Evolutionary conservation across 768 basidiomycete genomes (phyloP).

Genomic region (Mycena rosella): DNA sequence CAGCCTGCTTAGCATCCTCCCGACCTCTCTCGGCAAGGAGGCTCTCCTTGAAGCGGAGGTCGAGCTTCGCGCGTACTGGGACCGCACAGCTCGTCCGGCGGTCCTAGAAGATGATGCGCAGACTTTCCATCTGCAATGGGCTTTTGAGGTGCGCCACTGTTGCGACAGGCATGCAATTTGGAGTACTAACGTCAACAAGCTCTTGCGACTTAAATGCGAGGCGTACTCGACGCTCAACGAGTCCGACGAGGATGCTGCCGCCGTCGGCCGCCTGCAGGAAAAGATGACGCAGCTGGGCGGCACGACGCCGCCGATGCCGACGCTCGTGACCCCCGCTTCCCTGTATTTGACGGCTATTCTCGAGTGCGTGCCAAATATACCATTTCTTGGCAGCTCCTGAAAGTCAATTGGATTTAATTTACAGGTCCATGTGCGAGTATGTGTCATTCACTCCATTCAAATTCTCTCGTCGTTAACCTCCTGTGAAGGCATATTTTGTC

Average conservation of each 20-base stretch:
- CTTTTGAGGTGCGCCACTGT: slow-evolving; percentile 71
- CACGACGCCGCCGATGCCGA: slow-evolving; percentile 60
- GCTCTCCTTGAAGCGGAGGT: slow-evolving; percentile 94
- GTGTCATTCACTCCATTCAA: slow-evolving; percentile 46
- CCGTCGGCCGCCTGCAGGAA: slow-evolving; percentile 73
- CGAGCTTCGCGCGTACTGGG: slow-evolving; percentile 91
- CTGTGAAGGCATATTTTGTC: slow-evolving; percentile 82
- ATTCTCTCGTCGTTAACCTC: slow-evolving; percentile 21
- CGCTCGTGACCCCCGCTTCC: slow-evolving; percentile 83
- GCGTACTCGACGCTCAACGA: slow-evolving; percentile 90
- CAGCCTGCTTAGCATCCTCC: slow-evolving; percentile 77
- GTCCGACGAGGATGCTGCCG: slow-evolving; percentile 77
- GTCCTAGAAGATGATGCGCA: slow-evolving; percentile 63
- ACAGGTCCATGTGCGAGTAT: slow-evolving; percentile 90
- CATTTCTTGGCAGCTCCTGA: slow-evolving; percentile 35
- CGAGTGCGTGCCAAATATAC: slow-evolving; percentile 72
- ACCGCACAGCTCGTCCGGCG: slow-evolving; percentile 65
- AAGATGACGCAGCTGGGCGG: slow-evolving; percentile 67
- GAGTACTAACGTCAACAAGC: slow-evolving; percentile 53
- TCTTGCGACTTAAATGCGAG: slow-evolving; percentile 88
- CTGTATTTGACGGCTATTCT: slow-evolving; percentile 93
- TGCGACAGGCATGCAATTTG: not conserved
- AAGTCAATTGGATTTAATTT: slow-evolving; percentile 39
- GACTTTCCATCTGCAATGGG: slow-evolving; percentile 79
- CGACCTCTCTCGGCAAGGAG: slow-evolving; percentile 89